Evolutionary conservation across 805 yeast genomes (phyloP).

Genomic region (Priceomyces medius): DNA sequence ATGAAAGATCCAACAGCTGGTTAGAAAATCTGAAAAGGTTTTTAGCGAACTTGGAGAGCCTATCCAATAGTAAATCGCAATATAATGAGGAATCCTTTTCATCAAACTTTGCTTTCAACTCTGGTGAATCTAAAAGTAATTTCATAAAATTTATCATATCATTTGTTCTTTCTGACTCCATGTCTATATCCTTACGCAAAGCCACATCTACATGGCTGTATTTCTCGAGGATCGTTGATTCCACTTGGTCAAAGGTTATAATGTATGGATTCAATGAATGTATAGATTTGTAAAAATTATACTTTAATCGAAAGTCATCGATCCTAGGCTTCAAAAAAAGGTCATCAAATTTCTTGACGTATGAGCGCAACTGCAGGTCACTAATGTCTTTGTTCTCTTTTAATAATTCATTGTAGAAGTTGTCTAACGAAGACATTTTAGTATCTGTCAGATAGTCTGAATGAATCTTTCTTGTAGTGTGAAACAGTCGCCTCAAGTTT

Average conservation of each 20-base stretch:
- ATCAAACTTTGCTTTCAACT: constrained; percentile 9
- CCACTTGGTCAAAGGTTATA: constrained; percentile 25
- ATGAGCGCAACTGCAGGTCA: background rate
- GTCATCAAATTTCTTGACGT: background rate
- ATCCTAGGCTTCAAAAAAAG: constrained; percentile 10
- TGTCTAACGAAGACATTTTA: background rate
- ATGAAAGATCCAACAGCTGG: constrained; percentile 22
- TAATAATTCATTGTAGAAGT: background rate
- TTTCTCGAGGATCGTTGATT: constrained; percentile 25
- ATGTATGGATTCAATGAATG: constrained; percentile 26
- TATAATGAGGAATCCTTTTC: constrained; percentile 6
- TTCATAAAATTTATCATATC: constrained; percentile 34
- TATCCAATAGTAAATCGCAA: constrained; percentile 21
- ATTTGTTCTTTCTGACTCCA: constrained; percentile 17
- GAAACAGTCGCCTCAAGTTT: constrained; percentile 43
- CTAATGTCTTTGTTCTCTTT: background rate
- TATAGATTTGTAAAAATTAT: constrained; percentile 22
- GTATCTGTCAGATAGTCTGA: background rate
- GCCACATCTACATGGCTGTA: constrained; percentile 20
- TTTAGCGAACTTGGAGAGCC: constrained; percentile 27
- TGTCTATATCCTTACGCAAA: constrained; percentile 8
- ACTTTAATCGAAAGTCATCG: constrained; percentile 20
- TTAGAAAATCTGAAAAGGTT: constrained; percentile 25
- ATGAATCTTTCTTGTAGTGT: constrained; percentile 29
- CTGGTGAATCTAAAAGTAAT: constrained; percentile 35